Evolutionary conservation across 2,329 filamentous ascomycete species (phyloP).

Genomic region (Colletotrichum spaethianum): DNA sequence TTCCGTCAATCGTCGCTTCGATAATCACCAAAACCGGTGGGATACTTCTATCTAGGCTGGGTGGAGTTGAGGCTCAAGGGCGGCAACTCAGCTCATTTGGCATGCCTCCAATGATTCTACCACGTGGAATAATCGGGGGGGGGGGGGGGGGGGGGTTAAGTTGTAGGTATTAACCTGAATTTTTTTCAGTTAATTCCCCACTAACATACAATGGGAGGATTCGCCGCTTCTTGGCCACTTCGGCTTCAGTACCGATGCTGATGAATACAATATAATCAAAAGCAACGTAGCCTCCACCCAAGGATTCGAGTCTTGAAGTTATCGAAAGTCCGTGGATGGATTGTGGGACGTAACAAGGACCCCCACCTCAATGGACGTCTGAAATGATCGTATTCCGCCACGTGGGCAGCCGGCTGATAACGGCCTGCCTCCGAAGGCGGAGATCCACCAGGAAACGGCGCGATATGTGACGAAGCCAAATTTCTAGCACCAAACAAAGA

Average conservation of each 20-base stretch:
- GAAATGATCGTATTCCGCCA: conserved; percentile 23
- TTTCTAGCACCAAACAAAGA: neutral
- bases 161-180: too few species aligned
- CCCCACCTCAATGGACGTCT: conserved; percentile 32
- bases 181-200: neutral
- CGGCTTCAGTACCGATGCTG: too few species aligned
- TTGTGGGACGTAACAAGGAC: conserved; percentile 15
- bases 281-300: neutral
- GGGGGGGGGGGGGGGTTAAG: too few species aligned
- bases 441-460: neutral
- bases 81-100: neutral
- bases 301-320: neutral
- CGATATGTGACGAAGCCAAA: neutral
- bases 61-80: neutral
- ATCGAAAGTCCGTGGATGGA: conserved; percentile 1
- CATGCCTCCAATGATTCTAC: neutral
- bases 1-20: too few species aligned
- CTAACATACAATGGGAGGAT: neutral
- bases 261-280: neutral
- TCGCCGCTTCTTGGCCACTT: neutral
- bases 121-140: neutral
- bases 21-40: too few species aligned
- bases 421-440: conserved; percentile 9
- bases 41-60: neutral
- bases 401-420: conserved; percentile 20